Base-by-base conservation (phyloP, 78 protist species). In the Reticulomyxa filosa region DNA sequence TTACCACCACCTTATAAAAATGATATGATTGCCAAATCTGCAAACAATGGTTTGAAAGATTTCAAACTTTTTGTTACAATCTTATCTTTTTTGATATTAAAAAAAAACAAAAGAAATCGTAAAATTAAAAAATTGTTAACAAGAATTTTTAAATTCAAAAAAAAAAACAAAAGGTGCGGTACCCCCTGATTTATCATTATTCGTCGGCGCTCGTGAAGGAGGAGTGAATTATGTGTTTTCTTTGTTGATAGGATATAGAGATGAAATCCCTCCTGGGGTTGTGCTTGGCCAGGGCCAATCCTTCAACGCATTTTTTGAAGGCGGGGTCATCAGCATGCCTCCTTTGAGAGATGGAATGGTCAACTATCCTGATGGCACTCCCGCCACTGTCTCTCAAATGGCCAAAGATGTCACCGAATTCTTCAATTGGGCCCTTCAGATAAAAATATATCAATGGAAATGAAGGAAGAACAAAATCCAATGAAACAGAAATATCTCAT, bases 221-320 rank as follows among this genome's bases (percentile, higher is more conserved):
- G 67, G 75, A 4, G 67, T 42, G 5, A 76, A 88, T 76, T 88
- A 88, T 62, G 42, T 88, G 38, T 84, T 88, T 55, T 53, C 90
- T 0, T 78, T 88, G 27, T 73, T 88, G 20, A 76, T 83, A 2
- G 89, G 80, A 22, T 88, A 83, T 78, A n/a, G 26, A 27, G 74
- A 83, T 20, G 78, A 86, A 0, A n/a, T n/a, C n/a, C 89, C 87
- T 0, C 86, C 83, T 1, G 88, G 87, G 39, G 48, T 76, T 30
- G 10, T 51, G 1, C 26, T 77, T 48, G 79, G 86, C 13, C 83
- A 75, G 33, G 86, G 87, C 13, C 80, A 72, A 36, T 69, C 74
- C 72, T 55, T 39, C 73, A 86, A 83, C 81, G 87, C 92, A 20
- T 87, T 82, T 80, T 87, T 87, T 75, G 46, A 85, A 4, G 94